Conservation (phyloP, 805 yeast genomes). For the Clavispora santaluciae region DNA sequence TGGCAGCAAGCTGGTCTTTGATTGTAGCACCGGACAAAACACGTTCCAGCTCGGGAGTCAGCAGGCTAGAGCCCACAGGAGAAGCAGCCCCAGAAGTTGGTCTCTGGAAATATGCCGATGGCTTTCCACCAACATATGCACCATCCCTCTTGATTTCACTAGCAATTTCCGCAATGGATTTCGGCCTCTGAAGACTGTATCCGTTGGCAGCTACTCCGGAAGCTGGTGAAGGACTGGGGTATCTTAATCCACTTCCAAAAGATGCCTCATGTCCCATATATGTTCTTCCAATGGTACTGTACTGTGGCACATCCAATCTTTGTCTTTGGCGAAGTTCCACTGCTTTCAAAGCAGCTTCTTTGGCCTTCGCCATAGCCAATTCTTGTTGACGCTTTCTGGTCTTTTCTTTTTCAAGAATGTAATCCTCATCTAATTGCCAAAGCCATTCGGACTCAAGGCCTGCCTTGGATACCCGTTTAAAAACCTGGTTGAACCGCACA, state of each 20-base stretch:
- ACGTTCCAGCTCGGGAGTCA: background rate
- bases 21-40: conserved; percentile 20
- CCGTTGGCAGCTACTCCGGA: background rate
- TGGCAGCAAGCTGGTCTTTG: conserved; percentile 46
- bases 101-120: conserved; percentile 31
- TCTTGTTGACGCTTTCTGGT: conserved; percentile 56
- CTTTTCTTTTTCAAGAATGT: conserved; percentile 75
- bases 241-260: background rate
- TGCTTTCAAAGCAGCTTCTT: conserved; percentile 48
- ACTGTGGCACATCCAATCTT: conserved; percentile 14
- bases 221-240: background rate
- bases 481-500: conserved; percentile 78
- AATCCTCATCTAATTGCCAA: conserved; percentile 88
- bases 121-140: conserved; percentile 14
- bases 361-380: conserved; percentile 55
- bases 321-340: conserved; percentile 49
- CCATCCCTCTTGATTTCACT: conserved; percentile 34
- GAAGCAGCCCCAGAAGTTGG: background rate
- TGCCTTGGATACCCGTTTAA: conserved; percentile 63
- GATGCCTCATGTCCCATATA: background rate
- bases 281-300: background rate
- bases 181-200: conserved; percentile 20
- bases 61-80: background rate
- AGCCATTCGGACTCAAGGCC: conserved; percentile 81
- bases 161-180: conserved; percentile 40